phyloP scores from a whole-genome alignment of 805 yeast species.

The Grigorovia transvaalensis region DNA sequence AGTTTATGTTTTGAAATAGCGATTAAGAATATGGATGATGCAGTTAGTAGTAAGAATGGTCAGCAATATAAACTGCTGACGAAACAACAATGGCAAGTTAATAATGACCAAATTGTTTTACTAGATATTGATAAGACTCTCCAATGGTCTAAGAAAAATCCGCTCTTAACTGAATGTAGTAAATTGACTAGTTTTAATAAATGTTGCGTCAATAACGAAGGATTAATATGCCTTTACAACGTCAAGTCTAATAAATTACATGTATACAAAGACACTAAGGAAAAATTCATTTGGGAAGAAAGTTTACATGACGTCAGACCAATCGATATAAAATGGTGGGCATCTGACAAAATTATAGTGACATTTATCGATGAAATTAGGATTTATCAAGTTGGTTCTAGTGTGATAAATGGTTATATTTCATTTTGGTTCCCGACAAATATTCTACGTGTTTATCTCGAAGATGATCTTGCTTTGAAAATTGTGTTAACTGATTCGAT shows the following conservation, averaged over 20 bases:
- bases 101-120: conserved; percentile 13
- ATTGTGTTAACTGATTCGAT: conserved; percentile 48
- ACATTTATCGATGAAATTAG: conserved; percentile 51
- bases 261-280: conserved; percentile 33
- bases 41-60: neutral
- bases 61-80: conserved; percentile 18
- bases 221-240: conserved; percentile 41
- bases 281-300: conserved; percentile 18
- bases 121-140: conserved; percentile 18
- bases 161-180: conserved; percentile 3
- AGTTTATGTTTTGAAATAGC: conserved; percentile 7
- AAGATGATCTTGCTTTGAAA: conserved; percentile 57
- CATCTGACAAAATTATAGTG: conserved; percentile 67
- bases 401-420: conserved; percentile 37
- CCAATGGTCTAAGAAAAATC: conserved; percentile 6
- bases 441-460: conserved; percentile 38
- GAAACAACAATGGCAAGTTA: conserved; percentile 22
- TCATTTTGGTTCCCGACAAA: conserved; percentile 41
- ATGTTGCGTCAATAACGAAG: conserved; percentile 12
- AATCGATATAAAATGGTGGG: conserved; percentile 64
- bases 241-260: conserved; percentile 33
- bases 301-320: conserved; percentile 28
- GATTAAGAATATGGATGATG: conserved; percentile 6
- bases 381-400: conserved; percentile 40
- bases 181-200: conserved; percentile 21